Base-by-base conservation (phyloP, 805 yeast species). In the Yarrowia sp. region DNA sequence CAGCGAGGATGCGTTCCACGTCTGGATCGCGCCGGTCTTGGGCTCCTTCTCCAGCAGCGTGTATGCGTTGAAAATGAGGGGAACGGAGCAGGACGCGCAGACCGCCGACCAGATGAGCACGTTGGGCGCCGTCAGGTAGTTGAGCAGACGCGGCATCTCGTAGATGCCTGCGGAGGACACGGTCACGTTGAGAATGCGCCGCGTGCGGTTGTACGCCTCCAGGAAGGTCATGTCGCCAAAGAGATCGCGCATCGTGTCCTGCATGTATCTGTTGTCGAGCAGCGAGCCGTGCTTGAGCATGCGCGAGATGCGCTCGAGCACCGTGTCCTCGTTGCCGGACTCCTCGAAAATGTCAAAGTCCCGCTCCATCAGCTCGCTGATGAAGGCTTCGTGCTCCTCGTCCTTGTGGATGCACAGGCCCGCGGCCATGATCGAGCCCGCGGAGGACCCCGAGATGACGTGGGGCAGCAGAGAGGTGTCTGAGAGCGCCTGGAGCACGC, bases 391-490 rank as follows among this genome's bases (percentile, higher is more conserved):
- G 9, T 69, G 61, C 72, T 92, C 97, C 31, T 84, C 88, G 63
- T 85, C 85, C 9, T 86, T 82, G 69, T 87, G 90, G 16, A 88
- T 86, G 69, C 97, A 90, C 49, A 94, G 78, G 16, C 94, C 84
- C 53, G 96, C 83, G 18, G 98, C 97, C 49, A 94, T 86, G 59
- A 94, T 92, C 1, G 97, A 91, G 16, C 99, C 99, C 0, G 97
- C 96, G 22, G 97, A 90, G 13, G 96, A 88, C 1, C 99, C 99
- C 51, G 96, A 88, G 14, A 94, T 84, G 35, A 94, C 88, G 53
- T 88, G 81, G 0, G 99, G 99, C 22, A 93, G 76, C 21, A 91
- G 76, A 61, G 87, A 85, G 58, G 82, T 80, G 67, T 90, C 94
- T 39, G 87, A 74, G 29, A 94, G 78, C 1, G 94, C 88, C 4